Base-by-base conservation (phyloP, 768 basidiomycete genomes). In the Rhizopogon salebrosus region DNA sequence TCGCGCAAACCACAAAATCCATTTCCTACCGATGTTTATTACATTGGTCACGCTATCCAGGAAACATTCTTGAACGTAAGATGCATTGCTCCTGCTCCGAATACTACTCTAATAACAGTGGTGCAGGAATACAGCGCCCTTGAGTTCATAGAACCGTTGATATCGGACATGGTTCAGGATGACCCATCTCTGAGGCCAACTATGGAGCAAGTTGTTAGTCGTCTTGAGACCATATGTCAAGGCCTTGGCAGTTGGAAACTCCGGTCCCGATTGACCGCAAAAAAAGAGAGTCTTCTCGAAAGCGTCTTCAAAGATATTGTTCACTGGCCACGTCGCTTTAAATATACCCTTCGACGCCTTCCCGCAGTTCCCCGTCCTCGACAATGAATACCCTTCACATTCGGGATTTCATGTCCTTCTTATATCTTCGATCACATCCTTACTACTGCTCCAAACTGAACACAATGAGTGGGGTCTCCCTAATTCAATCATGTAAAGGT, bases 21-120 rank as follows among this genome's bases (percentile, higher is more conserved):
- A 1, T 72, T 71, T 54, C 62, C 64, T 9, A 69, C 64, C 1
- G 72, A 74, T 35, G 53, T 71, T 18, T 72, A 71, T 50, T 65
- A 63, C 29, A 27, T 72, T 14, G 72, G 68, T 0, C 71, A 72
- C 35, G 34, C 67, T 9, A 60, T 74, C 16, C 56, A 61, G 6
- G 41, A 52, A 24, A 24, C 59, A 5, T 67, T 72, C 34, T 6
- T 68, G 11, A 40, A 61, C 27, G 71, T 66, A 46, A 14, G 62
- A 43, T 29, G 9, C 42, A 23, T n/a, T 13, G 23, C n/a, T 43
- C 23, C 6, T 23, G 24, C 16, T 13, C 6, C 20, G 3, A 16
- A 54, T 14, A 13, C 27, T 1, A 24, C 34, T 27, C 24, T 46
- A 9, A 48, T 16, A 3, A 29, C 7, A 37, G 4, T 11, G 29